Base-by-base conservation (phyloP, 768 basidiomycete genomes). In the Lactifluus subvellereus region DNA sequence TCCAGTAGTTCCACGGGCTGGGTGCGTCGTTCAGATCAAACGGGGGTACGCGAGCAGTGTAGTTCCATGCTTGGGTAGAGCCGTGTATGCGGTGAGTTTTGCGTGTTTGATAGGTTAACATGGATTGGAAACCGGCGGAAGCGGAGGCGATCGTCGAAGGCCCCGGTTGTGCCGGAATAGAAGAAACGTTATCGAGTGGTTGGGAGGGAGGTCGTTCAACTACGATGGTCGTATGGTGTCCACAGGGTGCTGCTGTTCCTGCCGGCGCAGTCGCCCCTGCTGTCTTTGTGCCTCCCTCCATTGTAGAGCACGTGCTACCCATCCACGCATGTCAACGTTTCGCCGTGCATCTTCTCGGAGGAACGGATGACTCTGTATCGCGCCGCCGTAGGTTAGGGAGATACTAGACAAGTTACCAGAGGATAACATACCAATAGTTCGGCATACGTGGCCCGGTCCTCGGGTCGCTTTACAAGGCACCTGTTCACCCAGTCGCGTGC, bases 381-480 rank as follows among this genome's bases (percentile, higher is more conserved):
- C 1, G 37, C 42, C 42, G 61, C 1, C 30, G 27, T n/a, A 33
- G 3, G 43, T 47, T 37, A 50, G 47, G 37, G 20, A 37, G 59
- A 60, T 37, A 9, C 11, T 16, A 6, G 40, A 27, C 16, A 50
- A 9, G 30, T 22, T 45, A 38, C 16, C 38, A 9, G 40, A 54
- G 45, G 55, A 45, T 61, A 27, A 66, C 10, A 10, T 51, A 84
- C 89, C 63, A 97, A 77, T 42, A 99, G 75, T 67, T 95, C 84
- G 33, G 82, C 81, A 73, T 98, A 99, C 0, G 85, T 91, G 9
- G 93, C 91, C 55, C 96, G 77, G 54, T 78, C 79, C 48, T 84
- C 80, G 0, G 96, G 90, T 56, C 86, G 82, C 77, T 97, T 97
- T 68, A 83, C 77, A 65, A 99, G 75, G 73, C 95, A 98, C 58